These are phyloP conservation scores for Alternaria novae-zelandiae DNA, from an alignment of 2,329 filamentous ascomycete species.

Conservation along the genomic window DNA sequence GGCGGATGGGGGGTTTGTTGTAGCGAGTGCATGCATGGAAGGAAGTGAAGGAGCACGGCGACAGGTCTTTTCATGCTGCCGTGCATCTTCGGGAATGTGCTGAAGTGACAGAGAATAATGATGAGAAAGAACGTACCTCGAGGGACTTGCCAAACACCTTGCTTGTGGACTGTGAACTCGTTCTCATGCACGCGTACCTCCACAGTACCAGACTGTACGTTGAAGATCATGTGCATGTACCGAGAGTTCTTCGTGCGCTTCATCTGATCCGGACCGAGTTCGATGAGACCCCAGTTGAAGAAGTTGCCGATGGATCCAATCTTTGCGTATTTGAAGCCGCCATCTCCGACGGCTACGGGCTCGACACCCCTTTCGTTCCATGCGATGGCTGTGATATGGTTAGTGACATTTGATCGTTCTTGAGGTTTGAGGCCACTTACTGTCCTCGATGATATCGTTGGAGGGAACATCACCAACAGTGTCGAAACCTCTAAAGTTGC, in stretches of 20 bases:
- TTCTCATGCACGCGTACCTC: slow-evolving; percentile 77
- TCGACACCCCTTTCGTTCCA: slow-evolving; percentile 64
- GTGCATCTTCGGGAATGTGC: neutral
- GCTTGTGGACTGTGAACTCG: slow-evolving; percentile 81
- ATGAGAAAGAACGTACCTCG: slow-evolving; percentile 71
- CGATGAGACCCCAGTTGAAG: slow-evolving; percentile 88
- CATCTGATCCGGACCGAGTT: slow-evolving; percentile 79
- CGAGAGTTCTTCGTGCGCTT: slow-evolving; percentile 92
- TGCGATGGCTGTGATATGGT: slow-evolving; percentile 60
- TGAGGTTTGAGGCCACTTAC: slow-evolving; percentile 37
- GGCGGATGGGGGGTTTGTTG: neutral
- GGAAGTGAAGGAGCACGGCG: neutral
- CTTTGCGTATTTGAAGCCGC: slow-evolving; percentile 87
- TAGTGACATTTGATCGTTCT: slow-evolving; percentile 3
- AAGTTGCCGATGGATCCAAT: slow-evolving; percentile 67
- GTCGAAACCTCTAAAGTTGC: slow-evolving; percentile 70
- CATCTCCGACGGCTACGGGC: slow-evolving; percentile 64
- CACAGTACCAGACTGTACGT: slow-evolving; percentile 83
- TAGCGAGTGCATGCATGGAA: neutral
- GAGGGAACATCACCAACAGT: slow-evolving; percentile 63
- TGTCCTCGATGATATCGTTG: slow-evolving; percentile 57
- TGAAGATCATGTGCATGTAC: slow-evolving; percentile 97
- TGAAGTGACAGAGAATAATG: neutral
- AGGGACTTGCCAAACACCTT: slow-evolving; percentile 93
- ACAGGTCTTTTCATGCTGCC: neutral